These are phyloP conservation scores for Lodderomyces beijingensis DNA, from an alignment of 1,139 yeast species.

Conservation along the genomic window DNA sequence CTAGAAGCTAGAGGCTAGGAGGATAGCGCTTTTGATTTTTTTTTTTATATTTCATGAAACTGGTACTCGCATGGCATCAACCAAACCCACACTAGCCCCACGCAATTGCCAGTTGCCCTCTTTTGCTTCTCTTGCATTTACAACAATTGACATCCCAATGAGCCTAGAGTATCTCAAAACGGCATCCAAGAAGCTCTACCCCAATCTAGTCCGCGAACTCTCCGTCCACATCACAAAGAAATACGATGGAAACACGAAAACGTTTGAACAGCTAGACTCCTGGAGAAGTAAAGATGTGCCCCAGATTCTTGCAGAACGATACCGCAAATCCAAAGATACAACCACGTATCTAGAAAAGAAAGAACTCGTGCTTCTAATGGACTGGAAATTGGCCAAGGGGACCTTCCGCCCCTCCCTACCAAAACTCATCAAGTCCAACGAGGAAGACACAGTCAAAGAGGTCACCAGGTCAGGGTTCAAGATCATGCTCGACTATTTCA, in stretches of 20 bases:
- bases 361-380: conserved; percentile 40
- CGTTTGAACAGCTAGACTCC: conserved; percentile 30
- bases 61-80: no score
- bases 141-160: no score
- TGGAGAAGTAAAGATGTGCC: conserved; percentile 35
- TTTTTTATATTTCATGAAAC: no score
- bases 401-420: conserved; percentile 43
- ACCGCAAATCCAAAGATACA: conserved; percentile 12
- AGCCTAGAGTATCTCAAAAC: conserved; percentile 7
- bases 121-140: no score
- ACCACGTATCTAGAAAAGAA: conserved; percentile 28
- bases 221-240: conserved; percentile 15
- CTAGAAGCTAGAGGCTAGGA: no score
- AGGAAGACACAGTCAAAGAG: conserved; percentile 20
- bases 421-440: conserved; percentile 37
- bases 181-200: conserved; percentile 10
- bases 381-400: conserved; percentile 49
- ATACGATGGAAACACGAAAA: conserved; percentile 18
- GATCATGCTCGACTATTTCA: conserved; percentile 18
- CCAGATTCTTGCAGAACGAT: conserved; percentile 16
- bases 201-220: conserved; percentile 11
- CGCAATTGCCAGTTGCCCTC: no score
- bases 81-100: no score
- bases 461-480: conserved; percentile 28
- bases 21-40: no score